Percentiles rank a stretch among this genome's conserved stretches.
phyloP scores from a whole-genome alignment of 305 asterid genomes.

The Lippia alba region DNA sequence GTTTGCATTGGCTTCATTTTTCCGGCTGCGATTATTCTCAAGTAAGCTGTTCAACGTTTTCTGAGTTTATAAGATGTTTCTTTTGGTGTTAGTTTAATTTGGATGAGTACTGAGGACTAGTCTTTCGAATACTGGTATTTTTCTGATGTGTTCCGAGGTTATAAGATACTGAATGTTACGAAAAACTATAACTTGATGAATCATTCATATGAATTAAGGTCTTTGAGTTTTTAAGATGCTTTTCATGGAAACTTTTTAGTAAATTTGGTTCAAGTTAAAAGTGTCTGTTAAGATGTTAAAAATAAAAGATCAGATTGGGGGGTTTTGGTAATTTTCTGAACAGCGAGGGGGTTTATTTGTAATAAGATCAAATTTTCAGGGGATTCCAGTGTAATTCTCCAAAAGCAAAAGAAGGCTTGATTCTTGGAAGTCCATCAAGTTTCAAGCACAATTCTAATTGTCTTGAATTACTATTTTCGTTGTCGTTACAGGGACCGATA shows the following conservation, averaged over 20 bases:
- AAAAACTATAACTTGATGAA: too few relatives aligned
- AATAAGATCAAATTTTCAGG: background rate
- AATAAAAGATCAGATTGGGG: background rate
- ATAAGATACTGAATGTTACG: too few relatives aligned
- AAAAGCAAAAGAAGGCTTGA: background rate
- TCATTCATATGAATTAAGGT: too few relatives aligned
- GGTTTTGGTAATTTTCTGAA: background rate
- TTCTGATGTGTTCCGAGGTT: too few relatives aligned
- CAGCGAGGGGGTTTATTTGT: background rate
- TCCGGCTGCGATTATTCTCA: conserved; percentile 86
- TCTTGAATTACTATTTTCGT: background rate
- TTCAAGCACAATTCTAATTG: background rate
- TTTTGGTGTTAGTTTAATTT: background rate
- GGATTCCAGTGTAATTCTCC: background rate
- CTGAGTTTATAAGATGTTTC: background rate
- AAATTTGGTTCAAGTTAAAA: too few relatives aligned
- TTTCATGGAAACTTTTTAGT: too few relatives aligned
- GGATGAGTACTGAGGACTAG: background rate
- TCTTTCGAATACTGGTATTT: background rate
- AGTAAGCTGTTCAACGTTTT: conserved; percentile 48
- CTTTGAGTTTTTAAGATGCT: too few relatives aligned
- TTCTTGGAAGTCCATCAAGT: too few relatives aligned
- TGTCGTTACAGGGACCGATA: conserved; percentile 72
- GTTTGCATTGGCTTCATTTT: conserved; percentile 93
- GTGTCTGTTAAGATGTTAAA: too few relatives aligned